A percentile compares a stretch with the other conserved stretches of the same genome.
Conservation (phyloP, 306 rosid species). For the Fragaria iinumae region DNA sequence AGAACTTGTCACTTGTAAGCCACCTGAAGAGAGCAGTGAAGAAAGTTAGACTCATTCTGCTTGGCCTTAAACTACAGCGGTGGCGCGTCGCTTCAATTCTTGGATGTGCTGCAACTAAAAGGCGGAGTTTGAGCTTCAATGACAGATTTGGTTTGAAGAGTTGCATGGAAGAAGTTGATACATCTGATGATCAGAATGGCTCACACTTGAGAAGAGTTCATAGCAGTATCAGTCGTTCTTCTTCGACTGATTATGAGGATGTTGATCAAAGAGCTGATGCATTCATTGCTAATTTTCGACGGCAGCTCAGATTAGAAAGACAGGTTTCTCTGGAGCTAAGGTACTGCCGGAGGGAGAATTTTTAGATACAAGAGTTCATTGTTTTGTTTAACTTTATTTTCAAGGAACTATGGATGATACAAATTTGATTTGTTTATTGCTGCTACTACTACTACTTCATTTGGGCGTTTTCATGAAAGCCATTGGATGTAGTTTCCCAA, state of each 20-base stretch:
- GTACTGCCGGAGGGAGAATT: slow-evolving; percentile 17
- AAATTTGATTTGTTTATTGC: background rate
- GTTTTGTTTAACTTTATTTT: background rate
- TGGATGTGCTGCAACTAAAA: slow-evolving; percentile 16
- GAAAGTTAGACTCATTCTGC: slow-evolving; percentile 31
- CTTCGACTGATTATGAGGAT: background rate
- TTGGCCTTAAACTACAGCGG: slow-evolving; percentile 12
- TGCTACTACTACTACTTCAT: background rate
- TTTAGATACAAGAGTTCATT: background rate
- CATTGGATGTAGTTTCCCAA: background rate
- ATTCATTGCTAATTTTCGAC: slow-evolving; percentile 57
- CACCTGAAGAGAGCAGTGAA: slow-evolving; percentile 34
- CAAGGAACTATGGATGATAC: background rate
- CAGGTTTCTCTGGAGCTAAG: slow-evolving; percentile 49
- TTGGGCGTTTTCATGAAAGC: background rate
- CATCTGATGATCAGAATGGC: slow-evolving; percentile 4
- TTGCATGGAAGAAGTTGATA: slow-evolving; percentile 40
- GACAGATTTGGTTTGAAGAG: slow-evolving; percentile 19
- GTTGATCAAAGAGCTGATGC: slow-evolving; percentile 57
- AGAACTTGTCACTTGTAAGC: background rate
- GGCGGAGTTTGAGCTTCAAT: slow-evolving; percentile 32
- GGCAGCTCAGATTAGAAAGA: slow-evolving; percentile 46
- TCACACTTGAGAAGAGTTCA: slow-evolving; percentile 16
- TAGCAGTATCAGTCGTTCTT: slow-evolving; percentile 23
- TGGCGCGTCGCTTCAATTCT: background rate